Conservation (phyloP, 2,329 filamentous ascomycete species). For the Talaromyces pinophilus region DNA sequence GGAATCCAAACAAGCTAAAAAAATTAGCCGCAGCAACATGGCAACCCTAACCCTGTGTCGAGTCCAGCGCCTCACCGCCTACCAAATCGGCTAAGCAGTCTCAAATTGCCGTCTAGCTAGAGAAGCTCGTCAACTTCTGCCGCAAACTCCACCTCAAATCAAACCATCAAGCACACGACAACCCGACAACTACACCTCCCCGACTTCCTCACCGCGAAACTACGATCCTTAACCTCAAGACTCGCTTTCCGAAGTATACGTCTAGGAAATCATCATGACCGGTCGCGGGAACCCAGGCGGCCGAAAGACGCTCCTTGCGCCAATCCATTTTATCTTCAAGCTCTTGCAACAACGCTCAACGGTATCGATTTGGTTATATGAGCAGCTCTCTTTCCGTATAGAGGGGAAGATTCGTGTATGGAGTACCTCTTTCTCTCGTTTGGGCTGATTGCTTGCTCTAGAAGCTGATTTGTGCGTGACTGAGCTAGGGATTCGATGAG, state of each 20-base stretch:
- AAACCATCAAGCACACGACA: constrained; percentile 18
- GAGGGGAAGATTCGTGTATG: constrained; percentile 92
- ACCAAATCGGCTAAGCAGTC: too few species aligned
- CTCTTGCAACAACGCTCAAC: constrained; percentile 80
- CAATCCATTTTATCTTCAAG: constrained; percentile 92
- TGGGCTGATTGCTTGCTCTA: not conserved
- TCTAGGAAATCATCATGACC: constrained; percentile 45
- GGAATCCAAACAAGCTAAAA: constrained; percentile 31
- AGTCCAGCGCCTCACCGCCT: not conserved
- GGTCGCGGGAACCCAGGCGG: constrained; percentile 57
- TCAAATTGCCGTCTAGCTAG: not conserved
- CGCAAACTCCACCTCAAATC: constrained; percentile 18
- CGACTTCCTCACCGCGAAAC: not conserved
- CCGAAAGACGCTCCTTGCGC: constrained; percentile 69
- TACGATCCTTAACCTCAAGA: not conserved
- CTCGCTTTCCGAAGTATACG: not conserved
- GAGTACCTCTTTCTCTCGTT: constrained; percentile 19
- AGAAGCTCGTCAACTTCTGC: constrained; percentile 5
- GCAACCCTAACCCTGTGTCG: not conserved
- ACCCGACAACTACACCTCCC: not conserved
- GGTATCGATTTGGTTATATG: constrained; percentile 94
- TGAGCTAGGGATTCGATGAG: constrained; percentile 84
- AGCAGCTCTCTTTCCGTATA: constrained; percentile 90
- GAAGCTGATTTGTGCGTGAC: constrained; percentile 9
- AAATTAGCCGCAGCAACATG: constrained; percentile 24